These are phyloP conservation scores for Candida awuae DNA, from an alignment of 805 yeast genomes.

Conservation along the genomic window DNA sequence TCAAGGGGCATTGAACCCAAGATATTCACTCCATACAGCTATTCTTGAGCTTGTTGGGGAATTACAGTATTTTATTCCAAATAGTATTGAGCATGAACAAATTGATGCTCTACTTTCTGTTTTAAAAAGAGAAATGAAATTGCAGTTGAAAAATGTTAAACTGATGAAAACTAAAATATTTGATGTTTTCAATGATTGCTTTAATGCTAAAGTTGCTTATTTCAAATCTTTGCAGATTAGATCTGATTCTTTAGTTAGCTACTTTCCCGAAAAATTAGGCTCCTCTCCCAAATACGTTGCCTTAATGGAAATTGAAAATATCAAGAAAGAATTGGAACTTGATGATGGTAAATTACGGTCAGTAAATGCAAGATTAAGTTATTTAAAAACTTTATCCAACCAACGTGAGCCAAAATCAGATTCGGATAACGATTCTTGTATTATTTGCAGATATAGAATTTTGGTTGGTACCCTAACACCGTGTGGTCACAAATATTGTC, in stretches of 20 bases:
- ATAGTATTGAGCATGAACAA: constrained; percentile 1
- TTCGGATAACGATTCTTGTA: constrained; percentile 46
- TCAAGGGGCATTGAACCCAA: constrained; percentile 28
- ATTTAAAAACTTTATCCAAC: constrained; percentile 36
- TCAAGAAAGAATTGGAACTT: constrained; percentile 14
- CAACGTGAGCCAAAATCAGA: constrained; percentile 18
- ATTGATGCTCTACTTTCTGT: constrained; percentile 2
- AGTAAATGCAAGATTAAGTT: constrained; percentile 37
- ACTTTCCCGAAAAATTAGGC: constrained; percentile 26
- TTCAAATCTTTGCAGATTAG: constrained; percentile 78
- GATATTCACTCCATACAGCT: constrained; percentile 21
- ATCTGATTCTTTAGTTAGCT: constrained; percentile 69
- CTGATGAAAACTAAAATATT: constrained; percentile 41
- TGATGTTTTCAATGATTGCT: constrained; percentile 51
- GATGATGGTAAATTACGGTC: constrained; percentile 5
- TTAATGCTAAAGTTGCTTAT: constrained; percentile 74
- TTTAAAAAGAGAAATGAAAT: constrained; percentile 31
- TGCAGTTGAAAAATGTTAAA: constrained; percentile 35
- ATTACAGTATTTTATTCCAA: constrained; percentile 3
- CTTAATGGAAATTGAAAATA: constrained; percentile 11
- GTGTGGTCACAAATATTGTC: constrained; percentile 91
- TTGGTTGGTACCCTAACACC: constrained; percentile 71
- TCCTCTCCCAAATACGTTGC: constrained; percentile 20
- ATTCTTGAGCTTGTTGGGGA: constrained; percentile 20
- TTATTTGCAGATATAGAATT: constrained; percentile 69